Evolutionary conservation across 768 basidiomycete species (phyloP).

Genomic region (Panaeolus cyanescens): DNA sequence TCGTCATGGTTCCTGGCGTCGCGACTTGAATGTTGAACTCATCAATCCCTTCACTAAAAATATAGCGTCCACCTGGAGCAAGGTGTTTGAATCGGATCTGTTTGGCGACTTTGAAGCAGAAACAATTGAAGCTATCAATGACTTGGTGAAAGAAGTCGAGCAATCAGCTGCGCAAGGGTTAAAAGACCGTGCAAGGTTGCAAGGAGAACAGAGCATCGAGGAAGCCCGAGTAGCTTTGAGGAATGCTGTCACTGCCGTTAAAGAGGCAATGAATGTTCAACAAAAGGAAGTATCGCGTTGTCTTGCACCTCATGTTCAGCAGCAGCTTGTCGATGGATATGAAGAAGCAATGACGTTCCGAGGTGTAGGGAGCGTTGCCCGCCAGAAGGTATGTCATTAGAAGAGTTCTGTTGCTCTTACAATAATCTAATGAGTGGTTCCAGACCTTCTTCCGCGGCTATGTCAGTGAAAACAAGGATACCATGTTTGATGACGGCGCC

Average conservation of each 20-base stretch:
- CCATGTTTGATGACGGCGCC: conserved; percentile 55
- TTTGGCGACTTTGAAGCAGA: conserved; percentile 48
- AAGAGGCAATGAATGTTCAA: conserved; percentile 48
- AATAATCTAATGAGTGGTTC: conserved; percentile 3
- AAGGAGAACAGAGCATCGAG: conserved; percentile 52
- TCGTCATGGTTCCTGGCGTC: conserved; percentile 55
- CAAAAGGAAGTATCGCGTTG: conserved; percentile 64
- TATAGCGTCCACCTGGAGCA: conserved; percentile 59
- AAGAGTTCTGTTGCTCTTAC: neutral
- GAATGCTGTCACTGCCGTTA: conserved; percentile 49
- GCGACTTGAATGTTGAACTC: conserved; percentile 63
- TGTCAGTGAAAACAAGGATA: conserved; percentile 43
- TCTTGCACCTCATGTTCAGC: conserved; percentile 57
- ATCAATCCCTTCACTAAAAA: conserved; percentile 58
- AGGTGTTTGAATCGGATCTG: conserved; percentile 61
- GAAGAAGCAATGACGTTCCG: conserved; percentile 53
- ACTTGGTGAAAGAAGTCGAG: conserved; percentile 53
- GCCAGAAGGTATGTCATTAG: conserved; percentile 51
- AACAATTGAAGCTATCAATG: conserved; percentile 36
- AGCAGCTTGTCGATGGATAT: conserved; percentile 52
- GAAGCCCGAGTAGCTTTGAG: conserved; percentile 52
- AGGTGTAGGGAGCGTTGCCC: conserved; percentile 57
- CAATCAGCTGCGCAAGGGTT: conserved; percentile 50
- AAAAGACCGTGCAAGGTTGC: conserved; percentile 50
- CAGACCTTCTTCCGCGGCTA: conserved; percentile 52